Evolutionary conservation across 2,329 filamentous ascomycete genomes (phyloP), one percentile per base, ranked within the genome.

Genomic region (Colletotrichum scovillei): DNA sequence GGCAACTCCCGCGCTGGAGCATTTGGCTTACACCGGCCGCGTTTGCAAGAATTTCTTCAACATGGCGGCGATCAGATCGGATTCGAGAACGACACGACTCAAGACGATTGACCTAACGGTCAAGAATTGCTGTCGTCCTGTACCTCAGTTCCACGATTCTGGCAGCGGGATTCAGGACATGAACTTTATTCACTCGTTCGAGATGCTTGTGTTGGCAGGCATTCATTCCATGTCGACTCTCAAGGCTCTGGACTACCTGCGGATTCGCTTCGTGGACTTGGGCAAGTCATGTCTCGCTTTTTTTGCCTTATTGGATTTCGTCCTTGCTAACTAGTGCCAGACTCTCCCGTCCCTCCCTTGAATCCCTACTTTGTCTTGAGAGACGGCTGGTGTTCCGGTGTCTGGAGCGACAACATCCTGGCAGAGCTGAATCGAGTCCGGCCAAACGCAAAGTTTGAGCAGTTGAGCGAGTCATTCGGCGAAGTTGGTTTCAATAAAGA

Each of bases 181-280:
- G 84, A 86, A 89, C 35, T 95, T 95, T 75, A 94, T 95, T 76
- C 85, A 88, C 28, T 89, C 91, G 0, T 95, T 95, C 76, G 93
- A 94, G 81, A 86, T 88, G 71, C 84, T 95, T 12, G 91, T 95
- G 3, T 76, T 93, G 3, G 87, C 90, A 1, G 91, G 89, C 1
- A 89, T 94, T 38, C 86, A 87, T 60, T 88, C 91, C 3, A 81
- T 95, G 58, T 86, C 87, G 16, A 86, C 85, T 35, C 87, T 94
- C 60, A 86, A 87, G 65, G 83, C 85, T n/a, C 81, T 95, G 38
- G 84, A 90, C 57, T 90, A 91, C 79, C 81, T 95, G 75, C 87
- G 92, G 70, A 94, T 95, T 77, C 90, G 93, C 67, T 95, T 93
- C 77, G 91, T 95, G 66, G 93, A 95, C 80, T 85, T 95, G 6